These are phyloP conservation scores for Clitoria ternatea DNA, from an alignment of 306 rosid genomes.

Conservation along the genomic window DNA sequence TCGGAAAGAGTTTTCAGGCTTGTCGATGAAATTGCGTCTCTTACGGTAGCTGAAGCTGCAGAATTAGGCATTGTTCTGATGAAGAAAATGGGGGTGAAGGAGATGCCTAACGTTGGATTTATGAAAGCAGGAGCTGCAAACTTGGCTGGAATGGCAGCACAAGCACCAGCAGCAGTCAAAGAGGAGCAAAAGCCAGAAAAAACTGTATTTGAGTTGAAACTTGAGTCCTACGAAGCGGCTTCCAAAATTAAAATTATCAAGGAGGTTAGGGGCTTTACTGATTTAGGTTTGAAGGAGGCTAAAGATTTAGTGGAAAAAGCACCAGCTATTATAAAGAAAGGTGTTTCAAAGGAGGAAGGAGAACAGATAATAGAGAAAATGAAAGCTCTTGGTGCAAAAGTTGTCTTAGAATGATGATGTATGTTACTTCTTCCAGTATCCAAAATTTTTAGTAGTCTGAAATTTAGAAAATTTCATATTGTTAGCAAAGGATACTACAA, in stretches of 20 bases:
- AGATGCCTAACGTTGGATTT: conserved; percentile 60
- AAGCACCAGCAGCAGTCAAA: conserved; percentile 51
- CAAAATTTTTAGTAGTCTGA: conserved; percentile 12
- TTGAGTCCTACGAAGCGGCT: conserved; percentile 75
- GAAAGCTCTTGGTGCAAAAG: conserved; percentile 89
- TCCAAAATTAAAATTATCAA: conserved; percentile 84
- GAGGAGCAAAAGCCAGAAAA: conserved; percentile 85
- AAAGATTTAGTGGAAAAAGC: conserved; percentile 82
- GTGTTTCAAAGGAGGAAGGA: conserved; percentile 85
- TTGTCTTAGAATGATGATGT: conserved; percentile 59
- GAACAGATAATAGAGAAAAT: conserved; percentile 77
- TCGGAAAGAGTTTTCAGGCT: conserved; percentile 71
- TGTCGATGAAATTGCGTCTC: conserved; percentile 75
- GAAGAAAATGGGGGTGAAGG: conserved; percentile 63
- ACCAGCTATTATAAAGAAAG: conserved; percentile 71
- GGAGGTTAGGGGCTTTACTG: conserved; percentile 80
- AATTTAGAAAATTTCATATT: conserved; percentile 7
- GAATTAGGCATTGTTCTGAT: conserved; percentile 67
- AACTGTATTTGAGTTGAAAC: conserved; percentile 70
- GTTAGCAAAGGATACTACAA: conserved; percentile 14
- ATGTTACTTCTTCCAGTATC: conserved; percentile 21
- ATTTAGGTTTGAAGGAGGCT: conserved; percentile 87
- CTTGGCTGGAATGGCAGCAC: conserved; percentile 54
- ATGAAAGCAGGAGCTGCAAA: conserved; percentile 74
- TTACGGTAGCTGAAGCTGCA: conserved; percentile 67